A percentile compares a stretch with the other conserved stretches of the same genome.
Conservation (phyloP, 2,329 filamentous ascomycete genomes). For the Ceratocystis cubensis region DNA sequence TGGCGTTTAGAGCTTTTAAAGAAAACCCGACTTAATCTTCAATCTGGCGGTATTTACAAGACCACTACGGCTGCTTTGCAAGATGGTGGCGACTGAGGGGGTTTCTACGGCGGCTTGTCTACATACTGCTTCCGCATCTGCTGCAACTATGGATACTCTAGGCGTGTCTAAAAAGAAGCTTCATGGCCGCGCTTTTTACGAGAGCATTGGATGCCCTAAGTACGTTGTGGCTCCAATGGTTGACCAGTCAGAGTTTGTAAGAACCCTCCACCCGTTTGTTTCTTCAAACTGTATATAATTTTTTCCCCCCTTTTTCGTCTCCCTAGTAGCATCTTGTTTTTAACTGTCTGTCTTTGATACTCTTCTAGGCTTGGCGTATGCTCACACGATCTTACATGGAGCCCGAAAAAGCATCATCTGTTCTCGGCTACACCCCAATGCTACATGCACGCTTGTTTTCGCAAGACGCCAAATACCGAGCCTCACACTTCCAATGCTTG, state of each 20-base stretch:
- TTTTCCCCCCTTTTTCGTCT: background rate
- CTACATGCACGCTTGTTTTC: slow-evolving; percentile 81
- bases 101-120: background rate
- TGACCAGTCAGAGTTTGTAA: slow-evolving; percentile 91
- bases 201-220: slow-evolving; percentile 86
- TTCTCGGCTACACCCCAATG: slow-evolving; percentile 93
- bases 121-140: background rate
- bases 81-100: slow-evolving; percentile 7
- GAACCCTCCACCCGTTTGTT: slow-evolving; percentile 27
- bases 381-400: slow-evolving; percentile 86
- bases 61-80: slow-evolving; percentile 13
- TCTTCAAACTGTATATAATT: background rate
- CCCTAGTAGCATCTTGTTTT: background rate
- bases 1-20: background rate
- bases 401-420: slow-evolving; percentile 45
- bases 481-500: slow-evolving; percentile 60
- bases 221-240: slow-evolving; percentile 94
- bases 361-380: slow-evolving; percentile 76
- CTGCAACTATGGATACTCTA: slow-evolving; percentile 12
- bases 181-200: slow-evolving; percentile 79
- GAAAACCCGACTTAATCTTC: background rate
- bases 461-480: slow-evolving; percentile 63
- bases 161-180: slow-evolving; percentile 42
- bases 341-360: slow-evolving; percentile 13
- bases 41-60: slow-evolving; percentile 16